These are phyloP conservation scores for Pisolithus thermaeus DNA, from an alignment of 1,284 basidiomycete genomes.

Conservation along the genomic window DNA sequence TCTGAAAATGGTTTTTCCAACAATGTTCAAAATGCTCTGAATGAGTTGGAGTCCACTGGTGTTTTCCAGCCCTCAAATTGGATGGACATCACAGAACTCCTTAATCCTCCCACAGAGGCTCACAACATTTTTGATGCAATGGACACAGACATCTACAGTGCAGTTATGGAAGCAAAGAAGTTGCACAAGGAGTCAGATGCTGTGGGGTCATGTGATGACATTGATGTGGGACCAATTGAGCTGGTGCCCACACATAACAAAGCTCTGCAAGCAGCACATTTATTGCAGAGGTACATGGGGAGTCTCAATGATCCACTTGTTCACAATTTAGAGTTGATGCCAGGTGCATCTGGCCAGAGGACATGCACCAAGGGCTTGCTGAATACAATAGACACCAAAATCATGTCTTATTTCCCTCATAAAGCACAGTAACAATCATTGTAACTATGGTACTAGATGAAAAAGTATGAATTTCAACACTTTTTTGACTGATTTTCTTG, in stretches of 20 bases:
- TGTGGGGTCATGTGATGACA: no score
- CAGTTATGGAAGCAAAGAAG: constrained; percentile 2
- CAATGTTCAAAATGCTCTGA: not conserved
- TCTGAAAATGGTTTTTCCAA: no score
- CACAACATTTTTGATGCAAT: not conserved
- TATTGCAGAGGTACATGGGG: constrained; percentile 13
- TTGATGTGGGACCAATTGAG: no score
- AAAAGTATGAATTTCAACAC: no score
- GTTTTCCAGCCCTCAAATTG: constrained; percentile 3
- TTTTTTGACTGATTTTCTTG: no score
- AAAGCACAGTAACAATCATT: no score
- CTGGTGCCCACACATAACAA: not conserved
- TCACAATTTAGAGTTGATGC: constrained; percentile 17
- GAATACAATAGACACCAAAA: constrained; percentile 12
- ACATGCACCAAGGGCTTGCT: constrained; percentile 13
- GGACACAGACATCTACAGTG: constrained; percentile 8
- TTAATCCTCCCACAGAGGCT: constrained; percentile 2
- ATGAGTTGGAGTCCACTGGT: constrained; percentile 2
- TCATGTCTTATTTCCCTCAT: no score
- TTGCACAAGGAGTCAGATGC: not conserved
- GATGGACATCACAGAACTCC: constrained; percentile 6
- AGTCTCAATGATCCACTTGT: constrained; percentile 18
- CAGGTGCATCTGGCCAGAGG: constrained; percentile 18
- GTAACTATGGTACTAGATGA: no score
- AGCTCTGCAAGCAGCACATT: constrained; percentile 9